Conservation (phyloP, 495 filamentous ascomycete genomes). For the Amorphotheca resinae region DNA sequence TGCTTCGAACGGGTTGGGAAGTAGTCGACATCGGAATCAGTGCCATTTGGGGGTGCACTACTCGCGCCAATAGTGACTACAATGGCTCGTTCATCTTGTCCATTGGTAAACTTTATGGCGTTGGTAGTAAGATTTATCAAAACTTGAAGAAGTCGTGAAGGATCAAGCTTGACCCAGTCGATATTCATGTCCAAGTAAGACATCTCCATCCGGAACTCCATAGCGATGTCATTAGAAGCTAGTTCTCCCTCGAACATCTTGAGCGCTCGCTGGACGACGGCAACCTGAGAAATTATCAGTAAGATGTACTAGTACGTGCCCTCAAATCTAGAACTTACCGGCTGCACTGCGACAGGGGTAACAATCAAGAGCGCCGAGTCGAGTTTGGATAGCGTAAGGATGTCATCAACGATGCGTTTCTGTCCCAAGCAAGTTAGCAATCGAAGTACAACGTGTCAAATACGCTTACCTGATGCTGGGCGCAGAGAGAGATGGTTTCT, state of each 20-base stretch:
- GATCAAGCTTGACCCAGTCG: constrained; percentile 70
- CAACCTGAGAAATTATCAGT: constrained; percentile 6
- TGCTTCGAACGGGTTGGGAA: constrained; percentile 41
- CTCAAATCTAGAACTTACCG: constrained; percentile 24
- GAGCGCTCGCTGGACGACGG: constrained; percentile 52
- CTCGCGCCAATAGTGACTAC: constrained; percentile 60
- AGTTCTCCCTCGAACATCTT: constrained; percentile 81
- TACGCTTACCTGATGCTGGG: constrained; percentile 67
- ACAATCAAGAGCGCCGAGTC: constrained; percentile 69
- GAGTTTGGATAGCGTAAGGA: constrained; percentile 74
- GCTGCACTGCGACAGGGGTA: constrained; percentile 61
- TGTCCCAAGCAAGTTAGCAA: constrained; percentile 1
- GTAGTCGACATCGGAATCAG: constrained; percentile 31
- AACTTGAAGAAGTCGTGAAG: constrained; percentile 65
- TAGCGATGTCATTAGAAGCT: constrained; percentile 53
- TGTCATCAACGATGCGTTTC: constrained; percentile 58
- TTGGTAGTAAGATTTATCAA: constrained; percentile 70
- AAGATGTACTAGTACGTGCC: background rate
- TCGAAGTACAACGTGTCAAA: background rate
- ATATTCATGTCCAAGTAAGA: constrained; percentile 49
- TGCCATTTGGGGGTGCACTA: constrained; percentile 33
- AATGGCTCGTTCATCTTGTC: constrained; percentile 46
- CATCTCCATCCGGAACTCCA: constrained; percentile 53
- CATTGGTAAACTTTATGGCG: constrained; percentile 68
- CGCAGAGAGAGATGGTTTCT: constrained; percentile 72